Base-by-base conservation (phyloP, 2,329 filamentous ascomycete genomes). In the Rhinocladiella similis region DNA sequence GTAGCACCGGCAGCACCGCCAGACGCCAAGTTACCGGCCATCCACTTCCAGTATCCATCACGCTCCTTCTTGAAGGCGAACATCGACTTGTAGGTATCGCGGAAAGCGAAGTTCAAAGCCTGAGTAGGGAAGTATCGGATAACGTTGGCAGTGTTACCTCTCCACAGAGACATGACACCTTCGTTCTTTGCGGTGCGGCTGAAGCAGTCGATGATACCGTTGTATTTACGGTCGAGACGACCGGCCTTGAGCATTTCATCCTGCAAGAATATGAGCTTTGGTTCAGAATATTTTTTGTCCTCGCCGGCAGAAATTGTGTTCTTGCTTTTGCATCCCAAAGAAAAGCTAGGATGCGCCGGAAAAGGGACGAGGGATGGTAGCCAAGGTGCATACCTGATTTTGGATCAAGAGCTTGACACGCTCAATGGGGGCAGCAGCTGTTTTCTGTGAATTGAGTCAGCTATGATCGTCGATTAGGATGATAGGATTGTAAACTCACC, bases 111-210 rank as follows among this genome's bases (percentile, higher is more conserved):
- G 92, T 99, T 99, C 79, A 99, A 85, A 73, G 94, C 94, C 87
- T 99, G 94, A 79, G 94, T 99, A 71, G 94, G 94, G 91, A 99
- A 99, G 86, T 99, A 99, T 89, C 94, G 94, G 86, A 99, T 96
- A 81, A 99, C 94, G 89, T 99, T 99, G 91, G 94, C 94, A 77
- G 94, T 99, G 91, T 99, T 99, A 82, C 94, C 94, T 87, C 94
- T 88, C 94, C 94, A 99, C 73, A 99, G 86, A 67, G 93, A 87
- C 79, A 94, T 87, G 72, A 94, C 81, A 90, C 94, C 94, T 86
- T 99, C 94, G 67, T 89, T 83, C 73, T 87, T 86, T 66, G 84
- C 85, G 76, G 94, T 97, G 77, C 94, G 90, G 73, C 82, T 83
- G 89, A 99, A 99, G 86, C 94, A 97, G 78, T 99, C 94, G 62